Evolutionary conservation across 2,329 filamentous ascomycete species (phyloP).

Genomic region (Fusarium irregulare): DNA sequence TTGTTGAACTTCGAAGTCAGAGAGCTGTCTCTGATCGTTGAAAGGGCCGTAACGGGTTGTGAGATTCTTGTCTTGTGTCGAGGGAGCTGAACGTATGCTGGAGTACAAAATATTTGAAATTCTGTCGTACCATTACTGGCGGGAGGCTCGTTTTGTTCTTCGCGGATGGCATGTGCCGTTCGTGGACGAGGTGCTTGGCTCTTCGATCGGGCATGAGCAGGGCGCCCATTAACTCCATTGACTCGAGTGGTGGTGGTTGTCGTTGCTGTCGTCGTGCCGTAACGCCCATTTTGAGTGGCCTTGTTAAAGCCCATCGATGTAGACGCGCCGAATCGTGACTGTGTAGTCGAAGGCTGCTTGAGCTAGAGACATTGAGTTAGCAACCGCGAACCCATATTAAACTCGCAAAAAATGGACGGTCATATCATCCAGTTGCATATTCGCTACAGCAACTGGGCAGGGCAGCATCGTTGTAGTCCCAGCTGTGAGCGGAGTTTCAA

Average conservation of each 20-base stretch:
- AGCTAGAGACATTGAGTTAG: conserved; percentile 44
- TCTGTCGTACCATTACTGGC: conserved; percentile 52
- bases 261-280: conserved; percentile 61
- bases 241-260: conserved; percentile 57
- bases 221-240: conserved; percentile 49
- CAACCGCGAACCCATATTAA: background rate
- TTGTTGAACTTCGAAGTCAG: conserved; percentile 52
- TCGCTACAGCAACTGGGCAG: background rate
- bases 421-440: background rate
- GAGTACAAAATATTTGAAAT: conserved; percentile 23
- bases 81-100: conserved; percentile 33
- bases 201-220: conserved; percentile 59
- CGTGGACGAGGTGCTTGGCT: conserved; percentile 53
- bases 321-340: conserved; percentile 54
- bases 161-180: conserved; percentile 56
- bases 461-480: background rate
- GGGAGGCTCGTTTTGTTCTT: conserved; percentile 53
- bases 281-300: conserved; percentile 67
- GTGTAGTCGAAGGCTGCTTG: conserved; percentile 48
- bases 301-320: conserved; percentile 64
- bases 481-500: background rate
- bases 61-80: conserved; percentile 44
- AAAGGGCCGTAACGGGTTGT: conserved; percentile 45
- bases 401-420: background rate
- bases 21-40: conserved; percentile 58